A percentile compares a stretch with the other conserved stretches of the same genome.
These are phyloP conservation scores for Filobasidium wieringae DNA, from an alignment of 768 basidiomycete genomes.

Conservation along the genomic window DNA sequence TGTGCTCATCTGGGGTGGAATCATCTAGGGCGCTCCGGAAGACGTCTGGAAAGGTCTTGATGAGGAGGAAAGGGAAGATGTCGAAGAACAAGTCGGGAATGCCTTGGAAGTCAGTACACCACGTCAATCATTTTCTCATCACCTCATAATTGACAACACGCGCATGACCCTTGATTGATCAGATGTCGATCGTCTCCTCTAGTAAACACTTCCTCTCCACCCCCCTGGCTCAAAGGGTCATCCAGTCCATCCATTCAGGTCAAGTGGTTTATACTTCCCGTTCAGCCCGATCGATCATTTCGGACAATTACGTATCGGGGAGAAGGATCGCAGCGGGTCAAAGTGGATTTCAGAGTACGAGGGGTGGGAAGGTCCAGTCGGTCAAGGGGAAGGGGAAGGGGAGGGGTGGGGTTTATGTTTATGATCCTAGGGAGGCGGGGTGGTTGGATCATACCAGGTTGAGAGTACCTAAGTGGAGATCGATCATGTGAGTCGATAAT, in stretches of 20 bases:
- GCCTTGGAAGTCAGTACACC: conserved; percentile 62
- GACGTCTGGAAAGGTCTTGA: conserved; percentile 55
- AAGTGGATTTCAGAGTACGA: conserved; percentile 44
- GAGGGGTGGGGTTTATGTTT: conserved; percentile 30
- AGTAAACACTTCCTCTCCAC: conserved; percentile 74
- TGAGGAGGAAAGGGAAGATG: conserved; percentile 46
- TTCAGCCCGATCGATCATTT: conserved; percentile 59
- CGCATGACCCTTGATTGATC: too few relatives aligned
- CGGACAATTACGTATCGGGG: conserved; percentile 67
- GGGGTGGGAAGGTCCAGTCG: conserved; percentile 51
- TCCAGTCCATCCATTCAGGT: conserved; percentile 72
- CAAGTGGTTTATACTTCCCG: conserved; percentile 41
- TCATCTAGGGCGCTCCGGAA: conserved; percentile 52
- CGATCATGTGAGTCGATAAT: conserved; percentile 9
- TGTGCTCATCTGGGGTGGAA: too few relatives aligned
- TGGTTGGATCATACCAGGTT: conserved; percentile 72
- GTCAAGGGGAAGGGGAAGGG: too few relatives aligned
- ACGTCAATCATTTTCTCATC: neutral
- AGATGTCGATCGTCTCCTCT: conserved; percentile 81
- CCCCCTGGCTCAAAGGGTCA: conserved; percentile 71
- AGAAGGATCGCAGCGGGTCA: conserved; percentile 1
- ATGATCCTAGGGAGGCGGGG: conserved; percentile 34
- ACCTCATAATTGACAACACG: too few relatives aligned
- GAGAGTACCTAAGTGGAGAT: conserved; percentile 59
- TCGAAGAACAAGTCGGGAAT: conserved; percentile 57